These are phyloP conservation scores for Mucuna pruriens DNA, from an alignment of 306 rosid species.

Conservation along the genomic window DNA sequence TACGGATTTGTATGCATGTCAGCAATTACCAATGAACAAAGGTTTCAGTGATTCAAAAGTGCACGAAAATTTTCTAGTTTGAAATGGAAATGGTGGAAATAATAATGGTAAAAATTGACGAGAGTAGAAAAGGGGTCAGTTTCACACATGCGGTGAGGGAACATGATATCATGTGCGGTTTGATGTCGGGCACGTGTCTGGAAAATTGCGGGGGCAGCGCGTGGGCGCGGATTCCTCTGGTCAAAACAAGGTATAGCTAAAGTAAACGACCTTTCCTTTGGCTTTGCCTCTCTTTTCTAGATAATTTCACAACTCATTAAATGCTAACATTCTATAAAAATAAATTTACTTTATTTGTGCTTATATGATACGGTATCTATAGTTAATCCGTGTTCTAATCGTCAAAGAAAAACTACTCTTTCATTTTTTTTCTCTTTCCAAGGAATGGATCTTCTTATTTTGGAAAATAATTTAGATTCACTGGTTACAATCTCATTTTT, in stretches of 20 bases:
- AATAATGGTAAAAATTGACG: neutral
- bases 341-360: neutral
- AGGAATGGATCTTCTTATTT: no score
- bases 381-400: neutral
- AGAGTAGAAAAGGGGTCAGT: neutral
- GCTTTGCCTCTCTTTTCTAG: no score
- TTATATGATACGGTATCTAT: neutral
- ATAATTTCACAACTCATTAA: neutral
- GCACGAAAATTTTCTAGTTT: neutral
- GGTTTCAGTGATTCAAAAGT: neutral
- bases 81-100: neutral
- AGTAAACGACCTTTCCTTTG: neutral
- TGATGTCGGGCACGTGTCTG: neutral
- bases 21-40: neutral
- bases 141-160: slow-evolving; percentile 5
- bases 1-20: neutral
- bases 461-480: no score
- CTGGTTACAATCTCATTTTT: no score
- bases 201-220: neutral
- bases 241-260: neutral
- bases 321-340: neutral
- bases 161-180: neutral
- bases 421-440: no score
- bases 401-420: neutral
- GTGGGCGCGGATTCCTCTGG: neutral